Evolutionary conservation across 2,329 filamentous ascomycete species (phyloP), one percentile per base, ranked within the genome.

Genomic region (Sclerotinia borealis): DNA sequence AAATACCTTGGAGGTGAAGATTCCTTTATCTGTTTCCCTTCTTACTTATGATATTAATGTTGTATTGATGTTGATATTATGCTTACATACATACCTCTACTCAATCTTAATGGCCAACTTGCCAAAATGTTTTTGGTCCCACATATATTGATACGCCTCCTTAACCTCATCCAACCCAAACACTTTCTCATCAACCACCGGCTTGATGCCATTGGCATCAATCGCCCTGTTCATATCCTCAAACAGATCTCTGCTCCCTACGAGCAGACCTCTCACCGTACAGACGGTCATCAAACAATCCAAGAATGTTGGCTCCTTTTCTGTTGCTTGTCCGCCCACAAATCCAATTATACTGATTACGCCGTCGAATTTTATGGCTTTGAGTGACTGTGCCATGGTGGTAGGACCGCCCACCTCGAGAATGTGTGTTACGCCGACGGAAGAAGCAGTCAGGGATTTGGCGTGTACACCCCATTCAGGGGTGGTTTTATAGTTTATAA

Each of bases 171-270:
- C 79, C 39, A 83, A 68, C 13, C 66, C 72, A 64, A 83, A 83
- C 9, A 76, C 68, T 65, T 75, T 77, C 11, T 71, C 64, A 70
- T 83, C 81, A 37, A 84, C 70, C 2, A 83, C 75, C 2, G 81
- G 81, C 62, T 75, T 75, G 36, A 78, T 78, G 29, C 76, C 73
- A 5, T 79, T 77, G 54, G 75, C 79, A 67, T 83, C 81, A 62
- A 84, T 77, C 19, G 79, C 80, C 1, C 75, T 72, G 66, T 77
- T 78, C 75, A 84, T 81, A 11, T 82, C 81, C 72, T 83, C 80
- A 73, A 83, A 78, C 74, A 81, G 78, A 3, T 72, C 49, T 19
- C 79, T 72, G 68, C 65, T 80, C 4, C 82, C 82, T 8, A 79
- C 78, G 48, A 80, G 72, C 4, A 83, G 66, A 34, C 80, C 80